Evolutionary conservation across 352 stramenopile genomes (phyloP), one percentile per base, ranked within the genome.

Genomic region (Phytophthora nicotianae): DNA sequence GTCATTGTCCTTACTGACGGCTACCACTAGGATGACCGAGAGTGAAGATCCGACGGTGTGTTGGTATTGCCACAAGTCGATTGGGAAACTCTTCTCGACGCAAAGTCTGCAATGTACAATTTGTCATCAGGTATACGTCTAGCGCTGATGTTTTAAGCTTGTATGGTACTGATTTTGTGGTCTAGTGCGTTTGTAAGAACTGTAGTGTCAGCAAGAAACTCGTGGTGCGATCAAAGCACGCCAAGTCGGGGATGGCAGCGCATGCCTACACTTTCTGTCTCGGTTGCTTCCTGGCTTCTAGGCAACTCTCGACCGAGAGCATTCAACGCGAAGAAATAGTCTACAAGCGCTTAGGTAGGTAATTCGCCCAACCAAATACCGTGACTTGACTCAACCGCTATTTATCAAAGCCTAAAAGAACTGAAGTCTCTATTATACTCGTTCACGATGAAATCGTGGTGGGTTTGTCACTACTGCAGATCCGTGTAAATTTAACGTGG

Each of bases 221-320:
- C 7, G 56, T 72, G 10, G 50, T 74, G 46, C 57, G 42, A 20
- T 61, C 52, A 17, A 57, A 45, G 0, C 50, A 66, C n/a, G 37
- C 20, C 10, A 64, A 32, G 32, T 17, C 46, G 29, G 57, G 62
- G 1, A 56, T 77, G 53, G 29, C 56, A 16, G 5, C 42, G 4
- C 61, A 64, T 46, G 38, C 61, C 2, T 81, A 75, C 46, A 48
- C 59, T 33, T 81, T 79, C 33, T 82, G 74, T 41, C 56, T 82
- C 40, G 57, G 68, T 23, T 81, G 74, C 50, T 77, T 72, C 38
- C 40, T 82, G 38, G 59, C 59, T 4, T 59, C 55, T 17, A 74
- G 57, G 16, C 70, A 68, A 21, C 62, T 68, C 38, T 51, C 62
- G 13, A 65, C 66, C 2, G 33, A 52, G 38, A 37, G 72, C 13